Conservation (phyloP, 352 stramenopile genomes). For the Globisporangium sylvaticum region DNA sequence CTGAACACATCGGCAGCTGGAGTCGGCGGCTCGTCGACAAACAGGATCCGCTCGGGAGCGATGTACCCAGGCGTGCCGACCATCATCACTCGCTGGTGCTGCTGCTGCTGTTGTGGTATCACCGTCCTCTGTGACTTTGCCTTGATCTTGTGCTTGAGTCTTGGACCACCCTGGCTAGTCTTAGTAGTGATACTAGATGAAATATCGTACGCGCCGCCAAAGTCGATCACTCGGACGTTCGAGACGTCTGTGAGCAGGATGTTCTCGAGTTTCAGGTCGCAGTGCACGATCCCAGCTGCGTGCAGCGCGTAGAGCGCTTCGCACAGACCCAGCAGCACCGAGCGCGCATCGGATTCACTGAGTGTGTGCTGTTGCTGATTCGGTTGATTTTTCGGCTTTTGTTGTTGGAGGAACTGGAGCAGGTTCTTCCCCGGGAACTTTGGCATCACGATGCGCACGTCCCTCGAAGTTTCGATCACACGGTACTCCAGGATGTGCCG, state of each 20-base stretch:
- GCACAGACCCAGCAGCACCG: conserved; percentile 36
- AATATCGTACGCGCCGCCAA: conserved; percentile 47
- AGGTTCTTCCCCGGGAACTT: conserved; percentile 41
- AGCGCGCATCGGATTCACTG: conserved; percentile 39
- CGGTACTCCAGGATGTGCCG: conserved; percentile 38
- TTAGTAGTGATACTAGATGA: not conserved
- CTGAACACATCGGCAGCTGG: conserved; percentile 51
- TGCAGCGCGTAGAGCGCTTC: conserved; percentile 92
- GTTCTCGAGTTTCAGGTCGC: conserved; percentile 98
- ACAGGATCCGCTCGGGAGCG: conserved; percentile 44
- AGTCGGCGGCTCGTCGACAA: conserved; percentile 33
- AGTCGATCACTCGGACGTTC: conserved; percentile 51
- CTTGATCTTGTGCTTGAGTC: not conserved
- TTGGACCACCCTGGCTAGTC: not conserved
- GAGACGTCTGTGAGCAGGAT: conserved; percentile 61
- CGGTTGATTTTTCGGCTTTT: not conserved
- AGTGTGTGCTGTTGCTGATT: conserved; percentile 15
- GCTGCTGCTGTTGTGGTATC: not conserved
- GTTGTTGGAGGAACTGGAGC: conserved; percentile 31
- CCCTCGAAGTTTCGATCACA: conserved; percentile 40
- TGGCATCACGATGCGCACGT: conserved; percentile 56
- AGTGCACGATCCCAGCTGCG: conserved; percentile 91
- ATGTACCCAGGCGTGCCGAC: conserved; percentile 65
- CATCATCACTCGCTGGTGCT: conserved; percentile 22
- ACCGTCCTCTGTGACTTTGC: not conserved